phyloP scores from a whole-genome alignment of 371 early-diverging fungal genomes.

The Syncephalastrum racemosum region DNA sequence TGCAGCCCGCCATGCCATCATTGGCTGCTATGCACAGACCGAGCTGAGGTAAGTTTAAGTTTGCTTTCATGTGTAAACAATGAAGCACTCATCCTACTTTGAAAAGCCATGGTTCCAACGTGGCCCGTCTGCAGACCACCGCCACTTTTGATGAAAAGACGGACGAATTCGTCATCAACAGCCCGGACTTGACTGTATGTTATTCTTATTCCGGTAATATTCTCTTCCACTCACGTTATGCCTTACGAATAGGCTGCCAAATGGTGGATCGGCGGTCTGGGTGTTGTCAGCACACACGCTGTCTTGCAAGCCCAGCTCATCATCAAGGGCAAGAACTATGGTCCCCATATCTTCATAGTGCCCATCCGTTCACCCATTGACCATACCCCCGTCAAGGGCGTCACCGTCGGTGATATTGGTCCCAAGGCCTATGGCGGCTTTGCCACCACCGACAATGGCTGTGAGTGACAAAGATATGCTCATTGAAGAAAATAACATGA shows the following conservation, averaged over 20 bases:
- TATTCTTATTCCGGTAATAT: constrained; percentile 1
- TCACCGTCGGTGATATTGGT: constrained; percentile 88
- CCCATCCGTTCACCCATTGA: constrained; percentile 75
- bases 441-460: constrained; percentile 81
- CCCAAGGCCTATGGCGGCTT: constrained; percentile 76
- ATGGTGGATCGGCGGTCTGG: constrained; percentile 91
- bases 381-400: constrained; percentile 71
- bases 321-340: constrained; percentile 70
- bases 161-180: constrained; percentile 84
- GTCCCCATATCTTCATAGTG: constrained; percentile 84
- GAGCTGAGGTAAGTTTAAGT: constrained; percentile 60
- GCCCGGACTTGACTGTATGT: constrained; percentile 65
- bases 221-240: constrained; percentile 19
- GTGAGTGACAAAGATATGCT: constrained; percentile 35
- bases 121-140: constrained; percentile 81
- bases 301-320: constrained; percentile 83
- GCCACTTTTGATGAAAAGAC: constrained; percentile 76
- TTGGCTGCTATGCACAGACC: constrained; percentile 88
- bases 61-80: neutral
- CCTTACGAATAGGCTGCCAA: constrained; percentile 56
- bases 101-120: constrained; percentile 68
- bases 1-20: constrained; percentile 70
- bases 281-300: constrained; percentile 69
- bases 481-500: neutral
- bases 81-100: neutral